Evolutionary conservation across 2,329 filamentous ascomycete species (phyloP).

Genomic region (Aspergillus thermomutatus): DNA sequence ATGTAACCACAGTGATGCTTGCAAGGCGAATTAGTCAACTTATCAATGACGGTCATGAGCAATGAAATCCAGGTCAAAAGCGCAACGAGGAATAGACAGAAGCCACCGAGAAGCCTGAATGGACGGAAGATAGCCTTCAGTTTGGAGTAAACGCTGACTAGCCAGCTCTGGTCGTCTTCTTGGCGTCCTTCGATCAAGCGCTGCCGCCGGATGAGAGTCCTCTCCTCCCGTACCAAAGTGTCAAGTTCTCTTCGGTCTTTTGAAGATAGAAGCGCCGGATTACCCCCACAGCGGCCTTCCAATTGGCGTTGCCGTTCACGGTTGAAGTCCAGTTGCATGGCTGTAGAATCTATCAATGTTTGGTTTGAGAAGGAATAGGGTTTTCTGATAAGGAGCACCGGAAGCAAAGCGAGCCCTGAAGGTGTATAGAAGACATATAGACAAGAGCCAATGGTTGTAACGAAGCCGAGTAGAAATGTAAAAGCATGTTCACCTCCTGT

Average conservation of each 20-base stretch:
- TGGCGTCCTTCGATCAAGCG: conserved; percentile 67
- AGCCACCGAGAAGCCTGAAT: conserved; percentile 79
- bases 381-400: conserved; percentile 87
- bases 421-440: conserved; percentile 88
- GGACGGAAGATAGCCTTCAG: conserved; percentile 79
- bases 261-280: conserved; percentile 68
- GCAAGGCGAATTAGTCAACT: conserved; percentile 92
- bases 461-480: conserved; percentile 82
- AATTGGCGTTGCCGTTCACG: conserved; percentile 89
- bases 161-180: conserved; percentile 70
- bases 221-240: conserved; percentile 80
- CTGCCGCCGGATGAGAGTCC: conserved; percentile 84
- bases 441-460: conserved; percentile 81
- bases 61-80: conserved; percentile 83
- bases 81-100: conserved; percentile 71
- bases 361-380: conserved; percentile 82
- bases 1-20: conserved; percentile 90
- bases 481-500: conserved; percentile 83
- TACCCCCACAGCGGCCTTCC: conserved; percentile 77
- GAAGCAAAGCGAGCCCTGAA: conserved; percentile 81
- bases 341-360: conserved; percentile 70
- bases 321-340: conserved; percentile 79
- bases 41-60: conserved; percentile 94
- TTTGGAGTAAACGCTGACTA: conserved; percentile 76
- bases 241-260: conserved; percentile 90